Percentiles rank a stretch among this genome's conserved stretches.
Evolutionary conservation across 306 rosid species (phyloP).

Genomic region (Lotus japonicus): DNA sequence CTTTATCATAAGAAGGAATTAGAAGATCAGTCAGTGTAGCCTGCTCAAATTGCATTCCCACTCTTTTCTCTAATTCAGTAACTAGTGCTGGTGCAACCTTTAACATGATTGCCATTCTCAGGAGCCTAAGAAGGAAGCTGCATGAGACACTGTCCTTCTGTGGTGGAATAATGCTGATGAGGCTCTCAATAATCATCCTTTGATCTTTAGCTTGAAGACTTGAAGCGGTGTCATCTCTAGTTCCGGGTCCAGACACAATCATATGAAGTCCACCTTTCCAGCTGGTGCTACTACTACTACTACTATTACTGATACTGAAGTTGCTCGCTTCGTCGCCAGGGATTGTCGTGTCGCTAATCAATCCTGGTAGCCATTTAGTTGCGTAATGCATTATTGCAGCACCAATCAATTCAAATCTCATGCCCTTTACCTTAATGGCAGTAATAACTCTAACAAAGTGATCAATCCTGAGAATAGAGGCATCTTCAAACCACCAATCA

Average conservation of each 20-base stretch:
- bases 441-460: conserved; percentile 91
- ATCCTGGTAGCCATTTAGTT: conserved; percentile 77
- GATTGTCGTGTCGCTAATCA: conserved; percentile 33
- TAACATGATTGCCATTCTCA: conserved; percentile 84
- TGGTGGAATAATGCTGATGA: conserved; percentile 91
- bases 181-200: conserved; percentile 84
- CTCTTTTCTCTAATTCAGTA: conserved; percentile 89
- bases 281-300: conserved; percentile 31
- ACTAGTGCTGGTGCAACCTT: conserved; percentile 90
- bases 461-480: conserved; percentile 83
- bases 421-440: conserved; percentile 92
- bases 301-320: conserved; percentile 32
- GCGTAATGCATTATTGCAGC: conserved; percentile 82
- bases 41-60: conserved; percentile 98
- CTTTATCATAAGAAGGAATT: conserved; percentile 62
- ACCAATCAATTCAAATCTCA: conserved; percentile 79
- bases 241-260: conserved; percentile 49
- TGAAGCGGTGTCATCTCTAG: conserved; percentile 49
- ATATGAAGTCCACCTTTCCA: conserved; percentile 86
- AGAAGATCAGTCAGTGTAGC: conserved; percentile 78
- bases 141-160: conserved; percentile 93
- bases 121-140: conserved; percentile 84
- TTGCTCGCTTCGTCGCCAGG: conserved; percentile 54
- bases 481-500: conserved; percentile 99
- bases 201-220: conserved; percentile 69